Conservation (phyloP, 371 early-diverging fungal species). For the Mortierella sp. region DNA sequence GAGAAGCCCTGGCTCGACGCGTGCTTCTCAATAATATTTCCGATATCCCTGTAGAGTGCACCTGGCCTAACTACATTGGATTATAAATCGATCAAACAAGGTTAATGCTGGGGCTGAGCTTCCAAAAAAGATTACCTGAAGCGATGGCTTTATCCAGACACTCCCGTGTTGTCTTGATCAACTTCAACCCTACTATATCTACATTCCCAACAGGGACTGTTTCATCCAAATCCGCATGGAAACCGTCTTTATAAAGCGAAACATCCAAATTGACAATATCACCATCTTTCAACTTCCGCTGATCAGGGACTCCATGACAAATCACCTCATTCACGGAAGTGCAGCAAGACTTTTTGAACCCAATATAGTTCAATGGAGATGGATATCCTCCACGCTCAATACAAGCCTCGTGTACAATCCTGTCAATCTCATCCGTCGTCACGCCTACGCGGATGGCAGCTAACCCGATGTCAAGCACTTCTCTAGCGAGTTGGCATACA, state of each 20-base stretch:
- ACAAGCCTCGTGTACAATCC: conserved; percentile 88
- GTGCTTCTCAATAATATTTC: conserved; percentile 88
- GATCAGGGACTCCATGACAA: conserved; percentile 94
- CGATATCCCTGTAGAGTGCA: conserved; percentile 90
- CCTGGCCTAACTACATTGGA: conserved; percentile 85
- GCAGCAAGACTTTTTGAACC: conserved; percentile 94
- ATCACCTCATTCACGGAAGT: conserved; percentile 86
- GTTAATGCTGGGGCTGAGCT: not conserved
- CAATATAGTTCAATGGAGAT: conserved; percentile 94
- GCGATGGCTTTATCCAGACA: conserved; percentile 92
- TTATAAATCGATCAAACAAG: not conserved
- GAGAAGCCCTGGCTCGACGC: conserved; percentile 88
- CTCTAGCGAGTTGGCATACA: conserved; percentile 90
- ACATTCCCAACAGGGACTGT: conserved; percentile 91
- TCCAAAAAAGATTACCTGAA: conserved; percentile 65
- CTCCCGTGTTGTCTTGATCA: conserved; percentile 83
- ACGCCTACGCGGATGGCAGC: conserved; percentile 85
- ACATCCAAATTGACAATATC: conserved; percentile 96
- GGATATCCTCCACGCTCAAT: conserved; percentile 92
- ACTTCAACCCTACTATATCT: conserved; percentile 75
- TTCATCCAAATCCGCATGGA: conserved; percentile 93
- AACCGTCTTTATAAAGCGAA: conserved; percentile 88
- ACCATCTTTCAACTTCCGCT: conserved; percentile 87
- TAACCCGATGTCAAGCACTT: conserved; percentile 87
- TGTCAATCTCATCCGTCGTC: conserved; percentile 93